These are phyloP conservation scores for Purshia tridentata DNA, from an alignment of 306 rosid species.

Conservation along the genomic window DNA sequence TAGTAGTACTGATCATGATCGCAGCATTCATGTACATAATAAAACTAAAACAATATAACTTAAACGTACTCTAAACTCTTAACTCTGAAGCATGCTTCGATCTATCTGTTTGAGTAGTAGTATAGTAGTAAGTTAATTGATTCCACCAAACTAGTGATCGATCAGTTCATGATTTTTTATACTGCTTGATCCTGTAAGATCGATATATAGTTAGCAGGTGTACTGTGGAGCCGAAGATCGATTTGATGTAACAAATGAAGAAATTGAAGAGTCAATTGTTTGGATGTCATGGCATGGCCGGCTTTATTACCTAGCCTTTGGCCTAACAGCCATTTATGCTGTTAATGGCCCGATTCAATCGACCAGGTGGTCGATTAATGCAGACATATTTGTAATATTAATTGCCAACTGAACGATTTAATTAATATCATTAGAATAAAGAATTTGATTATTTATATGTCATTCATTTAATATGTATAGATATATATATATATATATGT, in stretches of 20 bases:
- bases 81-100: no score
- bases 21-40: not conserved
- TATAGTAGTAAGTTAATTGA: no score
- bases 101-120: no score
- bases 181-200: no score
- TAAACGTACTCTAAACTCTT: no score
- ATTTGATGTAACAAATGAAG: slow-evolving; percentile 9
- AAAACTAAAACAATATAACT: no score
- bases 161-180: no score
- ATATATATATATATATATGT: no score
- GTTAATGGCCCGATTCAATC: slow-evolving; percentile 35
- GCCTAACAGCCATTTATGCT: slow-evolving; percentile 41
- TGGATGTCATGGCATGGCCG: slow-evolving; percentile 3
- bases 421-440: slow-evolving; percentile 5
- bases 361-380: slow-evolving; percentile 30
- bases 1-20: not conserved
- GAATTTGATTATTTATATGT: no score
- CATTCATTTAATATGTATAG: no score
- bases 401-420: slow-evolving; percentile 22
- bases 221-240: slow-evolving; percentile 1
- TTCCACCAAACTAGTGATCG: no score
- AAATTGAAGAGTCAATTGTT: slow-evolving; percentile 14
- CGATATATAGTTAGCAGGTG: slow-evolving; percentile 2
- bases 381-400: slow-evolving; percentile 19
- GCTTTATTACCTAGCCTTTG: slow-evolving; percentile 26